Percentiles rank a stretch among this genome's conserved stretches.
Evolutionary conservation across 306 rosid species (phyloP).

Genomic region (Cercis canadensis): DNA sequence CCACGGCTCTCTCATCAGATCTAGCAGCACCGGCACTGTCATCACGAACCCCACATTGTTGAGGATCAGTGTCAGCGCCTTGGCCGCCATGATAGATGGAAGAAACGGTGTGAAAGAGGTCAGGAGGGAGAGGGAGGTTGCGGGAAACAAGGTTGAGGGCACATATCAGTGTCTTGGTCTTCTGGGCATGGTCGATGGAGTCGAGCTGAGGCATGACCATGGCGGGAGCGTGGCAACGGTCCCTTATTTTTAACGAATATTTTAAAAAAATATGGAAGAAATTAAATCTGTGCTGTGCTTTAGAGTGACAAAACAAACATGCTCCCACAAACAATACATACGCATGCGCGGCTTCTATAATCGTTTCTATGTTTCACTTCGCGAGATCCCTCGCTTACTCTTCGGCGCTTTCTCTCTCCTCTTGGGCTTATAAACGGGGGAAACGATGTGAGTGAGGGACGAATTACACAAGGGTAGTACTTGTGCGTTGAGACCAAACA

Average conservation of each 20-base stretch:
- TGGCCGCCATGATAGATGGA: constrained; percentile 52
- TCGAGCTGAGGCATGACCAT: constrained; percentile 73
- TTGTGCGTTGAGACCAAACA: constrained; percentile 39
- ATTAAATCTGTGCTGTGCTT: constrained; percentile 32
- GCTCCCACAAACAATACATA: constrained; percentile 1
- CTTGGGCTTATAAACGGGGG: constrained; percentile 22
- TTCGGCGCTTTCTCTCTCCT: constrained; percentile 50
- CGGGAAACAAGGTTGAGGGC: constrained; percentile 95
- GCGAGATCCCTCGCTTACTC: constrained; percentile 25
- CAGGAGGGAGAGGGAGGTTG: constrained; percentile 86
- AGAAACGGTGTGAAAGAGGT: constrained; percentile 75
- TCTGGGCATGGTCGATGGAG: constrained; percentile 45
- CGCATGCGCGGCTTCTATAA: constrained; percentile 26
- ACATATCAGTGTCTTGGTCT: constrained; percentile 75
- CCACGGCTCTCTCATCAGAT: constrained; percentile 6
- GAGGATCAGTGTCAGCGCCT: background rate
- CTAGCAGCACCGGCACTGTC: background rate
- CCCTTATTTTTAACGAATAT: constrained; percentile 47
- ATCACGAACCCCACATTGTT: background rate
- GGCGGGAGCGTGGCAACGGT: constrained; percentile 78
- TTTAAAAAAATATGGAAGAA: constrained; percentile 28
- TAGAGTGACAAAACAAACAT: constrained; percentile 27
- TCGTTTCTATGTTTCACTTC: constrained; percentile 34
- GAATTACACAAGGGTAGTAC: background rate
- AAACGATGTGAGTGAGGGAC: too few species aligned